A percentile compares a stretch with the other conserved stretches of the same genome.
These are phyloP conservation scores for Ceratocystis cacaofunesta DNA, from an alignment of 2,329 filamentous ascomycete genomes.

Conservation along the genomic window DNA sequence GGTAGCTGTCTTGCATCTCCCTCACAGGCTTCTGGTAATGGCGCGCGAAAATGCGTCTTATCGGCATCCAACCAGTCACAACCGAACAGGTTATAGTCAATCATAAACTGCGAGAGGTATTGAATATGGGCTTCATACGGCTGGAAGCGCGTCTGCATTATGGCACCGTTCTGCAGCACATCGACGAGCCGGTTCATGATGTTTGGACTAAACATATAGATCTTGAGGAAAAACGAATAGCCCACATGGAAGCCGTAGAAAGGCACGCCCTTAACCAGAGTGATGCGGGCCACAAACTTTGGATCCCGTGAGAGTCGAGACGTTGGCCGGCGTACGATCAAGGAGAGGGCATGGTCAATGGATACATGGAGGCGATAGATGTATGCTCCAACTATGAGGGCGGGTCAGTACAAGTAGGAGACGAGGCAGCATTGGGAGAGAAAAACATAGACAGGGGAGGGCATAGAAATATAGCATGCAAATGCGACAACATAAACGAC, in stretches of 20 bases:
- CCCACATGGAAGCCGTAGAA: slow-evolving; percentile 96
- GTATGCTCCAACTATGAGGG: slow-evolving; percentile 49
- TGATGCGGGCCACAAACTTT: slow-evolving; percentile 75
- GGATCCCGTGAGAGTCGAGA: slow-evolving; percentile 41
- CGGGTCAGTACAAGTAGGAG: background rate
- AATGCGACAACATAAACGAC: background rate
- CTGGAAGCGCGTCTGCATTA: slow-evolving; percentile 72
- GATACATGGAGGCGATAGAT: slow-evolving; percentile 67
- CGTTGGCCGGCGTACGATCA: slow-evolving; percentile 39
- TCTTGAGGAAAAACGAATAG: slow-evolving; percentile 80
- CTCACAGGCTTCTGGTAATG: slow-evolving; percentile 53
- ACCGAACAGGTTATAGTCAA: slow-evolving; percentile 92
- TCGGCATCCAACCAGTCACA: slow-evolving; percentile 52
- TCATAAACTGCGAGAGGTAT: slow-evolving; percentile 93
- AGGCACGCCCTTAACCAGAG: slow-evolving; percentile 78
- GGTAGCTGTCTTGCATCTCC: background rate
- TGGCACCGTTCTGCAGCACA: slow-evolving; percentile 70
- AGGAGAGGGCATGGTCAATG: slow-evolving; percentile 77
- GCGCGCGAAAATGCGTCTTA: slow-evolving; percentile 51
- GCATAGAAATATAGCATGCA: background rate
- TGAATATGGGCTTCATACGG: slow-evolving; percentile 90
- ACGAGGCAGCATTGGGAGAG: background rate
- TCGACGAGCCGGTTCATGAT: slow-evolving; percentile 81
- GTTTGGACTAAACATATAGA: slow-evolving; percentile 79
- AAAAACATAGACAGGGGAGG: background rate